Base-by-base conservation (phyloP, 371 early-diverging fungal species). In the Haplosporangium sp. region DNA sequence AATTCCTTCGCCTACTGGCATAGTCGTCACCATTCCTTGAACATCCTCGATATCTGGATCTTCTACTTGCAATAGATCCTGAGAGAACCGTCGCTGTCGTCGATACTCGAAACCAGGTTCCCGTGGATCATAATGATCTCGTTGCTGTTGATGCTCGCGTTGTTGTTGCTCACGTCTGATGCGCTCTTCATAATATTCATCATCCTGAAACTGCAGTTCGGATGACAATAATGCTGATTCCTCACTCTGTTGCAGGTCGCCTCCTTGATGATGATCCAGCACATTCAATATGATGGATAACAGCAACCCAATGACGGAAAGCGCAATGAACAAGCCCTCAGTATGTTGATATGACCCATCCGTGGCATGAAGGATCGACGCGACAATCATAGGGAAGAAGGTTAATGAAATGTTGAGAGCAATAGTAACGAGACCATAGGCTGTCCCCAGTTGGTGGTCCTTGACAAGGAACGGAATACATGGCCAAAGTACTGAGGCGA, bases 351-450 rank as follows among this genome's bases (percentile, higher is more conserved):
- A 79, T 0, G 73, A 65, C 16, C 80, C 80, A 0, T 58, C 8
- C 5, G 77, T 71, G 10, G 6, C 41, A 10, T 68, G 38, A 2
- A 79, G 62, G 9, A 79, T 68, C 11, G 62, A 64, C 1, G 91
- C 92, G 10, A 89, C 85, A 4, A 85, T 47, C 50, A 92, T 81
- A 6, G 92, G 92, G 42, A 90, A 82, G 11, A 90, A 45, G 0
- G 90, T 84, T 64, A 92, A 72, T 0, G 86, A 84, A 45, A 85
- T 82, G 61, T 92, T 92, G 37, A 92, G 76, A 9, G 87, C 87
- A 20, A 85, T 82, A 0, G 90, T 89, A n/a, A 84, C 82, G 4
- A 91, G 59, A 0, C 92, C 92, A 65, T 89, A 92, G 0, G 90
- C 92, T 3, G 91, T 86, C 7, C 90, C 92, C 14, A 92, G 83